Conservation (phyloP, 257 asterid genomes). For the Ajuga chamaepitys region DNA sequence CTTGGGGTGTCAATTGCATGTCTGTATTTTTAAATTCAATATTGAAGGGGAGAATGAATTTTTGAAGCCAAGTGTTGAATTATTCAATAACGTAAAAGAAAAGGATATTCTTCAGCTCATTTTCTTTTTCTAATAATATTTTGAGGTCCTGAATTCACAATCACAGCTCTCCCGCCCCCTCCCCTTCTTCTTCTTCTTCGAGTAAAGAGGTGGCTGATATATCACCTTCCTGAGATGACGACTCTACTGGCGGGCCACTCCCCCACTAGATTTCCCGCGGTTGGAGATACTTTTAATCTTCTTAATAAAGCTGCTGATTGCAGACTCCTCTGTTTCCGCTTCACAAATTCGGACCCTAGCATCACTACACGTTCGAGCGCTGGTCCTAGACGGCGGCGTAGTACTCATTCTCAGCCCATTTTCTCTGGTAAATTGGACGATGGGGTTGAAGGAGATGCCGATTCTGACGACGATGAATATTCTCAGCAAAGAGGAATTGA, state of each 20-base stretch:
- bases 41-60: no score
- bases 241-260: conserved; percentile 51
- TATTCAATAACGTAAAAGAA: no score
- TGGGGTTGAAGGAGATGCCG: conserved; percentile 30
- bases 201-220: not conserved
- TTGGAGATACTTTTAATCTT: conserved; percentile 25
- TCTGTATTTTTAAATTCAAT: no score
- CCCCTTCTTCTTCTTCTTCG: not conserved
- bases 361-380: conserved; percentile 13
- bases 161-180: not conserved
- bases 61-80: no score
- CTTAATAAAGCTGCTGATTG: conserved; percentile 22
- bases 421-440: conserved; percentile 44
- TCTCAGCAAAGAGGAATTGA: conserved; percentile 30
- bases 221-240: conserved; percentile 30
- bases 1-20: no score
- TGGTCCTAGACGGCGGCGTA: conserved; percentile 13
- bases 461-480: conserved; percentile 30
- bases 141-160: conserved; percentile 34
- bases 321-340: conserved; percentile 32
- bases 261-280: conserved; percentile 33
- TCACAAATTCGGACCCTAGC: conserved; percentile 27
- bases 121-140: not conserved
- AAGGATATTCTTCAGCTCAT: no score
- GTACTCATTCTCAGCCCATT: conserved; percentile 27